A percentile compares a stretch with the other conserved stretches of the same genome.
Evolutionary conservation across 2,329 filamentous ascomycete genomes (phyloP).

Genomic region (Colletotrichum incanum): DNA sequence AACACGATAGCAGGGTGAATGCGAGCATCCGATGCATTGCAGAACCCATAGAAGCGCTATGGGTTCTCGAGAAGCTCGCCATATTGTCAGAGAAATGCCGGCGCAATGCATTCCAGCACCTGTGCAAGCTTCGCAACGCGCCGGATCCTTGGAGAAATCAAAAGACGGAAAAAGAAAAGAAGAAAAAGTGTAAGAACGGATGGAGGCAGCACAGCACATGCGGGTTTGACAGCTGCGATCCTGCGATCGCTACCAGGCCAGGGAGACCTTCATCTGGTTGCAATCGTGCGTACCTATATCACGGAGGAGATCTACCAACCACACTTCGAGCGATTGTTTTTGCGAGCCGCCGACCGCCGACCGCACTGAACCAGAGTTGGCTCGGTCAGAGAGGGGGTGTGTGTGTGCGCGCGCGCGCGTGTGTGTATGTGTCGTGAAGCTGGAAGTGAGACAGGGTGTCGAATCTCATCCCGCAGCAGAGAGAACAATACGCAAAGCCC

Average conservation of each 20-base stretch:
- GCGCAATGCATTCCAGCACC: conserved; percentile 26
- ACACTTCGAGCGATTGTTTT: conserved; percentile 18
- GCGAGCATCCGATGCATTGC: conserved; percentile 21
- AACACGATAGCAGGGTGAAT: conserved; percentile 19
- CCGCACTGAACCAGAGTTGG: conserved; percentile 1
- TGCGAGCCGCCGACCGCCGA: conserved; percentile 11
- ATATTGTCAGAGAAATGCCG: conserved; percentile 22
- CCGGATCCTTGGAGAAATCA: neutral
- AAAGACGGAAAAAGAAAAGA: neutral
- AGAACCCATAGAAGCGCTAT: conserved; percentile 15
- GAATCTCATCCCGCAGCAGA: neutral
- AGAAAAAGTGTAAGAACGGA: neutral
- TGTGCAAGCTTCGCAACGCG: conserved; percentile 10
- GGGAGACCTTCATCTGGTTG: conserved; percentile 29
- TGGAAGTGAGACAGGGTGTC: conserved; percentile 15
- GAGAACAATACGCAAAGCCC: conserved; percentile 12
- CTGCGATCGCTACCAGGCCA: conserved; percentile 3
- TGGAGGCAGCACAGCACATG: conserved; percentile 11
- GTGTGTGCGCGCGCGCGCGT: too few species aligned
- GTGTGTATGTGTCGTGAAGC: conserved; percentile 10
- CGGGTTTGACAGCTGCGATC: conserved; percentile 24
- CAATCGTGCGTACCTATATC: conserved; percentile 1
- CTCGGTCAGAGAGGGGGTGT: conserved; percentile 11
- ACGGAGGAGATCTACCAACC: neutral
- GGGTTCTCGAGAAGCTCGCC: conserved; percentile 25